phyloP scores from a whole-genome alignment of 345 rosid species.

The Eucalyptus leucophloia region DNA sequence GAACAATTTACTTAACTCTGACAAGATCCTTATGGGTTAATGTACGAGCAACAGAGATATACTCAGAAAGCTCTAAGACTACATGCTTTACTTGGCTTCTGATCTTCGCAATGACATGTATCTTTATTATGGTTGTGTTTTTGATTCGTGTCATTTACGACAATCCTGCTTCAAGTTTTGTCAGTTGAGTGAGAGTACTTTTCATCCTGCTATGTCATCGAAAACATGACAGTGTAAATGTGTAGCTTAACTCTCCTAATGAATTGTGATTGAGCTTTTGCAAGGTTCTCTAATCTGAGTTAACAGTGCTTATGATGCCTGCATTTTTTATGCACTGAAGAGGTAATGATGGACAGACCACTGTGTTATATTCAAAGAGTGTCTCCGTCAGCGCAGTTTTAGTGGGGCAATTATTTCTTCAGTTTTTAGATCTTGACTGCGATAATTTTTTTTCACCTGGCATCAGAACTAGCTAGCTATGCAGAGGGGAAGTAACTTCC shows the following conservation, averaged over 20 bases:
- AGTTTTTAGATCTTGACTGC: background rate
- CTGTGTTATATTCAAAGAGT: background rate
- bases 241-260: background rate
- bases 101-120: constrained; percentile 54
- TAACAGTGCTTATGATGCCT: background rate
- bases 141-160: constrained; percentile 59
- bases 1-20: background rate
- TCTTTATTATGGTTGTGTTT: constrained; percentile 76
- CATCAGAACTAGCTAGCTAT: background rate
- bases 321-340: background rate
- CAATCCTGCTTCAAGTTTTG: background rate
- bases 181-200: background rate
- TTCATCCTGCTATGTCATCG: background rate
- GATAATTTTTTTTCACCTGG: background rate
- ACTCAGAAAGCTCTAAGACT: constrained; percentile 64
- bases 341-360: background rate
- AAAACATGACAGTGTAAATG: background rate
- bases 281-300: background rate
- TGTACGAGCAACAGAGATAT: constrained; percentile 43
- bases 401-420: background rate
- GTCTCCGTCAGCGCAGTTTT: background rate
- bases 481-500: background rate
- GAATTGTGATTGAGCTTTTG: background rate
- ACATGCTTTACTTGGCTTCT: constrained; percentile 79
- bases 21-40: constrained; percentile 3